Conservation (phyloP, 2,329 filamentous ascomycete genomes). For the Nemania diffusa region DNA sequence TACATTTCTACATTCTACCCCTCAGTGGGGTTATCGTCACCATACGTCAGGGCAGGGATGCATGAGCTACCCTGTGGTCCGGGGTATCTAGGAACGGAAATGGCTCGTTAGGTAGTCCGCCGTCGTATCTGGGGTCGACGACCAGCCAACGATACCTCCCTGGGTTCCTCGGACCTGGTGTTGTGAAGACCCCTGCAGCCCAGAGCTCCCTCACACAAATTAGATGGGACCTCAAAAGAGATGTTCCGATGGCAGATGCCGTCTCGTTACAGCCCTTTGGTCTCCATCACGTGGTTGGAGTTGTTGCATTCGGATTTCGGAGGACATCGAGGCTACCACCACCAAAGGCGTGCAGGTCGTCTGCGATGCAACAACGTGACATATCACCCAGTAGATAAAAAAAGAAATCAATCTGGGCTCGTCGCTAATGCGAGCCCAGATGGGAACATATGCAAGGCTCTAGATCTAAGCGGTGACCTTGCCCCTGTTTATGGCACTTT, state of each 20-base stretch:
- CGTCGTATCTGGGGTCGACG: constrained; percentile 29
- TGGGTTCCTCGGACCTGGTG: constrained; percentile 24
- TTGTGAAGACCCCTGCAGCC: constrained; percentile 18
- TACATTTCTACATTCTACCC: constrained; percentile 36
- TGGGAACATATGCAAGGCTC: constrained; percentile 31
- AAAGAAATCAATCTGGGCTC: constrained; percentile 30
- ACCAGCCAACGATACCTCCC: constrained; percentile 8
- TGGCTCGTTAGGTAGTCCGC: constrained; percentile 35
- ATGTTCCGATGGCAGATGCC: constrained; percentile 17
- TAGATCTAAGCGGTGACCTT: constrained; percentile 33
- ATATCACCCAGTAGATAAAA: constrained; percentile 28
- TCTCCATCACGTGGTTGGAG: constrained; percentile 36
- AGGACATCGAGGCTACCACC: constrained; percentile 30
- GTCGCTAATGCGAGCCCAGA: constrained; percentile 23
- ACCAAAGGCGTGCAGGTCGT: constrained; percentile 13
- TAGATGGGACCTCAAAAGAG: constrained; percentile 18
- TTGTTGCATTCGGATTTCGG: constrained; percentile 35
- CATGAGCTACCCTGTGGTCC: constrained; percentile 36
- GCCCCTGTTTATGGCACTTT: constrained; percentile 36
- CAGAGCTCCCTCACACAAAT: constrained; percentile 24
- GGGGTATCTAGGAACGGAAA: constrained; percentile 35
- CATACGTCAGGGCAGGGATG: constrained; percentile 37
- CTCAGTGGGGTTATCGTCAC: constrained; percentile 37
- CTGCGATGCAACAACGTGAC: constrained; percentile 30
- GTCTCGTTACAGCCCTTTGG: constrained; percentile 28